Evolutionary conservation across 345 rosid species (phyloP).

Genomic region (Clausena lansium): DNA sequence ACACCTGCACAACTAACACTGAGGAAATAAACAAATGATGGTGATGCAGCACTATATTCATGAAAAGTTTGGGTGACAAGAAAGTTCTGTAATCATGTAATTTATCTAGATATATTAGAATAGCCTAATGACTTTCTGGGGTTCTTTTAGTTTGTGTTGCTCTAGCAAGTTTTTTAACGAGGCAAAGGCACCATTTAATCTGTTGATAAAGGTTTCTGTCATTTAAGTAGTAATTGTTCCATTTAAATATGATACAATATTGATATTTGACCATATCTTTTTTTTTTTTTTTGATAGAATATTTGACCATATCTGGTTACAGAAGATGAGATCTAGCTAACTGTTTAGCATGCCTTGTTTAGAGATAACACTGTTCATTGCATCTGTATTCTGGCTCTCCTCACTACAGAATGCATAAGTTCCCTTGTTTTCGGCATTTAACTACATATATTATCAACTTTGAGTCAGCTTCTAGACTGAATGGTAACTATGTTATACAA

Average conservation of each 20-base stretch:
- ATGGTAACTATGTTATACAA: too few relatives aligned
- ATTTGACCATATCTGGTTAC: not conserved
- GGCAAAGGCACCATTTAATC: not conserved
- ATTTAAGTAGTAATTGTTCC: too few relatives aligned
- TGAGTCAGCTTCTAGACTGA: too few relatives aligned
- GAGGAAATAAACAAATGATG: too few relatives aligned
- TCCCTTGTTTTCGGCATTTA: too few relatives aligned
- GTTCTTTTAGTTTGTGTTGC: not conserved
- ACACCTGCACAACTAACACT: too few relatives aligned
- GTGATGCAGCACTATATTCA: not conserved
- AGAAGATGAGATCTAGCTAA: not conserved
- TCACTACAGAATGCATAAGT: too few relatives aligned
- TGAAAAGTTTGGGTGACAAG: not conserved
- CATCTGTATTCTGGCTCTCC: too few relatives aligned
- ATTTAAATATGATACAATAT: too few relatives aligned
- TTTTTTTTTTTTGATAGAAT: too few relatives aligned
- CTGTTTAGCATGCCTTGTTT: not conserved
- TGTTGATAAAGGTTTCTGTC: not conserved
- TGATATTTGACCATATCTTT: too few relatives aligned
- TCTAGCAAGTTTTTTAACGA: not conserved
- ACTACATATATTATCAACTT: too few relatives aligned
- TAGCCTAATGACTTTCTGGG: not conserved
- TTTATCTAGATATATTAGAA: not conserved
- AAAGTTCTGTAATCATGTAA: not conserved
- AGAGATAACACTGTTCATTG: not conserved